Conservation (phyloP, 768 basidiomycete genomes). For the Pholiota molesta region DNA sequence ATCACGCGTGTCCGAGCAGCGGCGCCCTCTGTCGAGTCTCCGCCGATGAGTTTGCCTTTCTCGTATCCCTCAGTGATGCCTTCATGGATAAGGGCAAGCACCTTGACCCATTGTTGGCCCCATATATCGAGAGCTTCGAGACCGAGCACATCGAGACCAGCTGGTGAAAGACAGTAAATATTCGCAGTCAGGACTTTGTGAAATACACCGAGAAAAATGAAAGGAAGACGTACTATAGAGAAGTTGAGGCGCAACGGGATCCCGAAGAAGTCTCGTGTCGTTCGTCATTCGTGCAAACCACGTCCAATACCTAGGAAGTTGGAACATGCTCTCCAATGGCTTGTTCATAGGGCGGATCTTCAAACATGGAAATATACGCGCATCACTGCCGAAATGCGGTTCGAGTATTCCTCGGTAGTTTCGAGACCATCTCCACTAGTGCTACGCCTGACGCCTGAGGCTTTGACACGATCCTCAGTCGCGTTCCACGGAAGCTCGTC, state of each 20-base stretch:
- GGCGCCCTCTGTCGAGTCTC: conserved; percentile 58
- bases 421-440: conserved; percentile 49
- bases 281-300: conserved; percentile 70
- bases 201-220: conserved; percentile 7
- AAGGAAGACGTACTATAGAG: conserved; percentile 58
- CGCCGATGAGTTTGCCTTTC: conserved; percentile 55
- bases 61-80: conserved; percentile 60
- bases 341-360: conserved; percentile 39
- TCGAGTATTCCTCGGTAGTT: conserved; percentile 58
- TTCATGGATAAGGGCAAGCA: conserved; percentile 67
- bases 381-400: conserved; percentile 77
- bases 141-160: conserved; percentile 74
- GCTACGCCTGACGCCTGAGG: conserved; percentile 57
- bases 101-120: conserved; percentile 81
- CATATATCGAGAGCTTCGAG: conserved; percentile 60
- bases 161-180: conserved; percentile 35
- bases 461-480: conserved; percentile 45
- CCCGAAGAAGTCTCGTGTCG: conserved; percentile 52
- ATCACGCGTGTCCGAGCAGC: conserved; percentile 67
- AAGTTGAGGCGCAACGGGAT: conserved; percentile 65
- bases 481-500: conserved; percentile 50
- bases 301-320: conserved; percentile 67
- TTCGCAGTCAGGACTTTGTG: background rate
- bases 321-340: conserved; percentile 57
- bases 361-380: conserved; percentile 85